These are phyloP conservation scores for Apiotrichum mycotoxinovorans DNA, from an alignment of 1,284 basidiomycete genomes.

Conservation along the genomic window DNA sequence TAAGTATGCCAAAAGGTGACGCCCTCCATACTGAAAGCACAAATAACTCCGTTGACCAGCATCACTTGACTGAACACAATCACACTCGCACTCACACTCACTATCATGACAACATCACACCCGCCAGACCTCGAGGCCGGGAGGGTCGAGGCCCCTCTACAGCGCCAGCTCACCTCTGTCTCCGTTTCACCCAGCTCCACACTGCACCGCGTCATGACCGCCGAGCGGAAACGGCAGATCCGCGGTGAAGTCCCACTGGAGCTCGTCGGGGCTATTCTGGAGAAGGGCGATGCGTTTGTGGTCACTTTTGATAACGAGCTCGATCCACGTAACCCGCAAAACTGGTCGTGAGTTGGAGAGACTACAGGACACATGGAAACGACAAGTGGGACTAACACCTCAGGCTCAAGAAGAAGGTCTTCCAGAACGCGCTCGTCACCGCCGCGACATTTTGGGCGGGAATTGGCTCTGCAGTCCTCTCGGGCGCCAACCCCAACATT, in stretches of 20 bases:
- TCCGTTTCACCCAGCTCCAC: slow-evolving; percentile 10
- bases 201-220: background rate
- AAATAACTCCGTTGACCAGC: too few species aligned
- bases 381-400: background rate
- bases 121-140: background rate
- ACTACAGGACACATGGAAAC: background rate
- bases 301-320: slow-evolving; percentile 63
- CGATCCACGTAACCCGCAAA: slow-evolving; percentile 64
- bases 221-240: background rate
- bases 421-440: slow-evolving; percentile 19
- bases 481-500: slow-evolving; percentile 10
- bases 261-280: slow-evolving; percentile 13
- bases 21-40: too few species aligned
- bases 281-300: slow-evolving; percentile 13
- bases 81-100: too few species aligned
- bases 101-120: too few species aligned
- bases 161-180: background rate
- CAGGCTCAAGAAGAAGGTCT: slow-evolving; percentile 14
- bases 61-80: too few species aligned
- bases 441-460: slow-evolving; percentile 24
- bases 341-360: slow-evolving; percentile 58
- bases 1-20: too few species aligned
- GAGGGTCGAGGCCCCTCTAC: too few species aligned
- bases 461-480: slow-evolving; percentile 12
- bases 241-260: slow-evolving; percentile 15